Conservation (phyloP, 495 filamentous ascomycete genomes). For the Alectoria sarmentosa region DNA sequence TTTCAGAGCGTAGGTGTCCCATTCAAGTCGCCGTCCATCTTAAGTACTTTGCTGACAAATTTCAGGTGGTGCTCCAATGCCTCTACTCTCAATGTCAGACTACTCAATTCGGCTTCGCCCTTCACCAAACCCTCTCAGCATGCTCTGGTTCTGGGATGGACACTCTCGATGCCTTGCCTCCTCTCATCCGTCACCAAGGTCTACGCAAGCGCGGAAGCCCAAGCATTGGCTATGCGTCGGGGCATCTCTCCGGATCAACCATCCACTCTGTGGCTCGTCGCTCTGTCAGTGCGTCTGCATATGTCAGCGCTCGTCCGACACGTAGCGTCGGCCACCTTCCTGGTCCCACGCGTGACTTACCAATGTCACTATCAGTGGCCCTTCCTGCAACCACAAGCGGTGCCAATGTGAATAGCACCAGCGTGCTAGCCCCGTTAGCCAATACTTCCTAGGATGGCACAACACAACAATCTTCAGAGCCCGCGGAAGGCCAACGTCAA, state of each 20-base stretch:
- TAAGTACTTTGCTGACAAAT: slow-evolving; percentile 11
- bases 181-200: slow-evolving; percentile 26
- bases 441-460: background rate
- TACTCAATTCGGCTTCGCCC: slow-evolving; percentile 31
- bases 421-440: background rate
- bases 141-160: slow-evolving; percentile 24
- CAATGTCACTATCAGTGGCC: background rate
- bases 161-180: slow-evolving; percentile 15
- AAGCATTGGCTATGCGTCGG: slow-evolving; percentile 13
- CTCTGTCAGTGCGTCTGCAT: slow-evolving; percentile 18
- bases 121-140: slow-evolving; percentile 30
- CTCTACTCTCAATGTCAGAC: slow-evolving; percentile 39
- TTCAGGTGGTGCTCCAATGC: slow-evolving; percentile 35
- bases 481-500: background rate
- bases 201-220: slow-evolving; percentile 22
- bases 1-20: slow-evolving; percentile 31
- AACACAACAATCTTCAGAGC: background rate
- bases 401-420: background rate
- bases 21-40: slow-evolving; percentile 9
- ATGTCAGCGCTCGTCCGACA: slow-evolving; percentile 20
- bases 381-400: background rate
- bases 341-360: background rate
- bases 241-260: slow-evolving; percentile 15
- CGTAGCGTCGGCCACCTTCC: slow-evolving; percentile 15
- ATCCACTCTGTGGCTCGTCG: slow-evolving; percentile 22